Conservation (phyloP, 139 green algal species). For the Gonium pectorale region DNA sequence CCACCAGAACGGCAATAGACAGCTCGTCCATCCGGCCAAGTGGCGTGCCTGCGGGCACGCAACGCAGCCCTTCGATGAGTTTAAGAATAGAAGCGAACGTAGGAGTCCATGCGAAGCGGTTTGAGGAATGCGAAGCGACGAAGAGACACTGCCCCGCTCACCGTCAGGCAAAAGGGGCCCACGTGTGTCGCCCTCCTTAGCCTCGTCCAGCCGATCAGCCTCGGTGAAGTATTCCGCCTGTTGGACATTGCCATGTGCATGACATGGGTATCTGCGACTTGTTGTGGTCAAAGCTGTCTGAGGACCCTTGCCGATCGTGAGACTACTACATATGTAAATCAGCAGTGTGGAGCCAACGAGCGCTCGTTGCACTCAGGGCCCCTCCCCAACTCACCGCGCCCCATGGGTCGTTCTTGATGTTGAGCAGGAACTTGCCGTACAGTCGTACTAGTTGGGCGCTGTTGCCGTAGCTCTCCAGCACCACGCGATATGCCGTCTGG, state of each 20-base stretch:
- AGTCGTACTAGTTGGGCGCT: conserved; percentile 34
- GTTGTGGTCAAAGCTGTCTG: not conserved
- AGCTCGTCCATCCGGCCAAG: conserved; percentile 19
- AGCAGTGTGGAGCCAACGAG: not conserved
- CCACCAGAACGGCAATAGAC: not conserved
- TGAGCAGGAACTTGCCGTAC: conserved; percentile 50
- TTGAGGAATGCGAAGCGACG: not conserved
- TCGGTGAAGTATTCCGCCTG: conserved; percentile 22
- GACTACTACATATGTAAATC: not conserved
- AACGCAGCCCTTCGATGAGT: not conserved
- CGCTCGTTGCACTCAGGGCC: not conserved
- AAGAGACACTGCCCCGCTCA: not conserved
- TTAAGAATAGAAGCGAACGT: not conserved
- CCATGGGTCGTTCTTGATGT: conserved; percentile 52
- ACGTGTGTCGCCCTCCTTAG: not conserved
- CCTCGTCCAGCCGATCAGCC: conserved; percentile 27
- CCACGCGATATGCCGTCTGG: conserved; percentile 26
- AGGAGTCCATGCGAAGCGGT: not conserved
- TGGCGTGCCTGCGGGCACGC: conserved; percentile 7
- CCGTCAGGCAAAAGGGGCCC: conserved; percentile 27
- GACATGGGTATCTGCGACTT: not conserved
- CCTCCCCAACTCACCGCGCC: not conserved
- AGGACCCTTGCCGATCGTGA: not conserved
- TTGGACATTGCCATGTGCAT: not conserved
- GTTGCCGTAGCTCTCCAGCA: conserved; percentile 47